Evolutionary conservation across 2,329 filamentous ascomycete genomes (phyloP), one percentile per base, ranked within the genome.

Genomic region (Dactylonectria estremocensis): DNA sequence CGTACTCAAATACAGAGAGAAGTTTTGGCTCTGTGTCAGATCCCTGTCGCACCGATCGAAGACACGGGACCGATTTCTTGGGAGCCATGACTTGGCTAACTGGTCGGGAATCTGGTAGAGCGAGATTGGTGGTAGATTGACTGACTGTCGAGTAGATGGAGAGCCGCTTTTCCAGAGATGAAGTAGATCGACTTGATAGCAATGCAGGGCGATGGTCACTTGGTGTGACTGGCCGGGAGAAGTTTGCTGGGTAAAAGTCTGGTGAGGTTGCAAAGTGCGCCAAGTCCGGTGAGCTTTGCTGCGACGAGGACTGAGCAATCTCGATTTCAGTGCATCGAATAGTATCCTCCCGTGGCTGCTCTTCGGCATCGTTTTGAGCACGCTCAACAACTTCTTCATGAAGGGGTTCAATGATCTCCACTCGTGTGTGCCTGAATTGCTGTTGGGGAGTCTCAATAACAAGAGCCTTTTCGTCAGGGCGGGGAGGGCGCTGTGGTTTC

Each of bases 1-100:
- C 85, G 14, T 80, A 72, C 49, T 87, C 86, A 67, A 88, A 88
- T 24, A 87, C 82, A 2, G 85, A 87, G n/a, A 72, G 70, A 13
- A 73, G 73, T 46, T 81, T 75, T 10, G 74, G 69, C 55, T 74
- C 72, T 6, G 66, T 67, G 52, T 76, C 75, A 18, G 76, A 62
- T 53, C 70, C 72, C 28, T 74, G 67, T 28, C 74, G 61, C 49
- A 74, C 70, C 35, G 76, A 66, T 37, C 72, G 71, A 45, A 75
- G 74, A 24, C 68, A 73, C 10, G 71, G 73, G 52, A 71, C 71
- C 16, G 79, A 80, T 65, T 77, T 78, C 69, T 72, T 77, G 48
- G 72, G 68, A 13, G 72, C 68, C 28, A 76, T 71, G n/a, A 52
- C 35, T 59, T 71, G 69, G 58, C 68, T 22, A 43, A 66, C 54